phyloP scores from a whole-genome alignment of 495 filamentous ascomycete species.

The Clavariopsis aquatica region DNA sequence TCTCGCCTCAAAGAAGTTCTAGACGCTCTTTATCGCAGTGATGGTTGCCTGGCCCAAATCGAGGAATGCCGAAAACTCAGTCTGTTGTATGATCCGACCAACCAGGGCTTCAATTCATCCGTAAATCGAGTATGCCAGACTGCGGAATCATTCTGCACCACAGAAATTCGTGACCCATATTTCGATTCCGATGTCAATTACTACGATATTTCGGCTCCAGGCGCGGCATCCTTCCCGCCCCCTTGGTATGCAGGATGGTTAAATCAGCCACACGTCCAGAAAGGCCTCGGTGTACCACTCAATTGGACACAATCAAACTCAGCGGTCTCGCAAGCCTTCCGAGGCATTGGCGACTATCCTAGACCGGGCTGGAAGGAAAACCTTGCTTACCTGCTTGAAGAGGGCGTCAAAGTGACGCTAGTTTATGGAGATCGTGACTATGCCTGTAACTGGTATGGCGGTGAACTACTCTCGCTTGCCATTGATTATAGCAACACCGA shows the following conservation, averaged over 20 bases:
- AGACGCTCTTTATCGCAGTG: conserved; percentile 49
- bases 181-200: conserved; percentile 44
- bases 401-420: conserved; percentile 49
- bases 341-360: conserved; percentile 50
- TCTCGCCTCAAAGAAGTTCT: conserved; percentile 43
- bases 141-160: conserved; percentile 52
- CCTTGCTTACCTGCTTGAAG: conserved; percentile 55
- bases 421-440: conserved; percentile 59
- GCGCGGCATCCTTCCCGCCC: conserved; percentile 34
- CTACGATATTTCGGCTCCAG: conserved; percentile 35
- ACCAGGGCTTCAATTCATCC: conserved; percentile 47
- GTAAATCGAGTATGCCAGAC: conserved; percentile 53
- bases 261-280: conserved; percentile 40
- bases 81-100: conserved; percentile 48
- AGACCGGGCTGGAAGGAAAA: conserved; percentile 52
- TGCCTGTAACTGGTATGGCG: conserved; percentile 65
- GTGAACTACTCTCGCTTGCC: conserved; percentile 46
- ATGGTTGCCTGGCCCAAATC: conserved; percentile 58
- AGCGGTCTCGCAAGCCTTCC: conserved; percentile 32
- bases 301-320: conserved; percentile 42
- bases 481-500: conserved; percentile 41
- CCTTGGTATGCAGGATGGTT: conserved; percentile 35
- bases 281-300: conserved; percentile 38
- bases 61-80: conserved; percentile 52
- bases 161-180: conserved; percentile 53